Evolutionary conservation across 306 rosid genomes (phyloP), one percentile per base, ranked within the genome.

Genomic region (Vachellia collinsii): DNA sequence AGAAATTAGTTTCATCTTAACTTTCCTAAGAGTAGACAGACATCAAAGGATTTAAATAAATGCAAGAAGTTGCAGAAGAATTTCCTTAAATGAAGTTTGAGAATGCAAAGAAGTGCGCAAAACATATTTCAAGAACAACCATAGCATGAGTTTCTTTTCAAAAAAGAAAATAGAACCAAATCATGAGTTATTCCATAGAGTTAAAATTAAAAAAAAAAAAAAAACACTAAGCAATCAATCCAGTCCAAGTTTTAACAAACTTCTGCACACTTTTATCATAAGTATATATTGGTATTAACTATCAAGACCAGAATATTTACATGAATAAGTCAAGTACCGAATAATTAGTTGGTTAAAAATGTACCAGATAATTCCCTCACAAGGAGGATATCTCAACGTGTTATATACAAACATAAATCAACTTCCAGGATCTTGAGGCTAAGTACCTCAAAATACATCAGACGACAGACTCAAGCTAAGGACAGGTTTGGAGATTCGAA

Each of bases 1-100:
- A 79, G 39, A 39, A 59, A 25, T 38, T 44, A 53, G 75, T 77
- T 73, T 79, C 69, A 81, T 74, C 77, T 23, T 56, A 8, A 56
- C 63, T 56, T 20, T 56, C 34, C 20, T 70, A 73, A 58, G 39
- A 43, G 84, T 50, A 79, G 70, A 56, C 63, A 80, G 73, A 47
- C 72, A 83, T 76, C 80, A 75, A 43, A 11, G 53, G 69, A 46
- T 71, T 44, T 34, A 64, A 68, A 23, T 53, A 37, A 62, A 37
- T 70, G 50, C 73, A 58, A 73, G 38, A 25, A 58, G 38, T 61
- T 42, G 43, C 47, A 20, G 12, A 69, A 38, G 7, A 38, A 25
- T 43, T 43, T 66, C 78, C 79, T 47, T 68, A 61, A 46, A 62
- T 16, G 58, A 47, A 68, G 70, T 39, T 34, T 74, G 53, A 74